Evolutionary conservation across 306 rosid genomes (phyloP).

Genomic region (Ammopiptanthus mongolicus): DNA sequence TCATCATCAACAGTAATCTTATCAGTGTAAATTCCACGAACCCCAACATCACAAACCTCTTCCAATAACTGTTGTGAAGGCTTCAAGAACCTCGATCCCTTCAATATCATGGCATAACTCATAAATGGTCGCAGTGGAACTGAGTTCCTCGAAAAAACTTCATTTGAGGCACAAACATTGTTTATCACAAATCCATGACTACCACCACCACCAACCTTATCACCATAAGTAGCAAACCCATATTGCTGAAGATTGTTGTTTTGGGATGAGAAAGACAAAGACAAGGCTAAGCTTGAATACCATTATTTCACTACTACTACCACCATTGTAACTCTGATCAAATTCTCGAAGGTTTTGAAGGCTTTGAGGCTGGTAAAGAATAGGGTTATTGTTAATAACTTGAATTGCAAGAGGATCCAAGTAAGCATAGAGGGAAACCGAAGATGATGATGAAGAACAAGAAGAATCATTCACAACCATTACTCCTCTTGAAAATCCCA

Average conservation of each 20-base stretch:
- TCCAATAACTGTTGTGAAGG: constrained; percentile 75
- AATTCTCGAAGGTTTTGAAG: constrained; percentile 30
- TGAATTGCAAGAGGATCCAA: constrained; percentile 53
- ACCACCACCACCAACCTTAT: background rate
- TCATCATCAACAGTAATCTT: constrained; percentile 25
- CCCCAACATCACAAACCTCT: constrained; percentile 49
- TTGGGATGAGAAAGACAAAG: constrained; percentile 57
- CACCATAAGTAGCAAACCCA: constrained; percentile 22
- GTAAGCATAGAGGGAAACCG: too few relatives aligned
- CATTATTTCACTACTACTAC: constrained; percentile 5
- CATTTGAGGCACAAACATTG: constrained; percentile 15
- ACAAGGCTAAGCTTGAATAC: constrained; percentile 59
- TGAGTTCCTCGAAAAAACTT: constrained; percentile 27
- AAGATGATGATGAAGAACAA: constrained; percentile 26
- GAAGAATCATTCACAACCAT: constrained; percentile 10
- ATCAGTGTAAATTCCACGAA: constrained; percentile 23
- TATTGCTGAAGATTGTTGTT: constrained; percentile 31
- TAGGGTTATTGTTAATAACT: constrained; percentile 35
- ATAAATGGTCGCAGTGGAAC: constrained; percentile 63
- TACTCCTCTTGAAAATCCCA: too few relatives aligned
- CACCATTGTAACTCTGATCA: constrained; percentile 10
- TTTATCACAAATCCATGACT: too few relatives aligned
- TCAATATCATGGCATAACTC: constrained; percentile 63
- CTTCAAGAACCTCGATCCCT: constrained; percentile 68
- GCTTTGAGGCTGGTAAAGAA: constrained; percentile 11